Conservation (phyloP, 148 eudicot species). For the Amaranthus cruentus region DNA sequence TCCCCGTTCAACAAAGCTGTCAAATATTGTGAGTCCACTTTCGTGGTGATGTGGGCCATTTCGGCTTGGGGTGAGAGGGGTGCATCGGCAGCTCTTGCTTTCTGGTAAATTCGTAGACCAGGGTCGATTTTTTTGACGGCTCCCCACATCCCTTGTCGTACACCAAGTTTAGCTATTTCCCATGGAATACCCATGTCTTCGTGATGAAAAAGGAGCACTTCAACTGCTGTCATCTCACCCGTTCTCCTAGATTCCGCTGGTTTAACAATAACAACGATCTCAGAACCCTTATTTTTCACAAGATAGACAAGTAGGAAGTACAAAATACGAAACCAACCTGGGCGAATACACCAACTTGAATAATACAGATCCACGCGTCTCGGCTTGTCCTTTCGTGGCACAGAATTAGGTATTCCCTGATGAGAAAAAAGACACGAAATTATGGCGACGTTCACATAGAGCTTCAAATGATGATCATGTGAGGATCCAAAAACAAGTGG, state of each 20-base stretch:
- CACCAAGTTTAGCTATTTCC: constrained; percentile 87
- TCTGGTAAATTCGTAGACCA: constrained; percentile 75
- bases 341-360: constrained; percentile 92
- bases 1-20: constrained; percentile 33
- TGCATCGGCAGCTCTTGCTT: constrained; percentile 48
- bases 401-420: constrained; percentile 76
- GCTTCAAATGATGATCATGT: constrained; percentile 3
- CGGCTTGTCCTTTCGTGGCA: constrained; percentile 73
- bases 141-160: constrained; percentile 97
- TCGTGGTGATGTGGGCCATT: constrained; percentile 71
- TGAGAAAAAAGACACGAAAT: constrained; percentile 4
- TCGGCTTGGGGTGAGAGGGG: constrained; percentile 48
- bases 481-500: neutral
- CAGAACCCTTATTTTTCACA: constrained; percentile 1
- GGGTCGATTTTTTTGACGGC: constrained; percentile 82
- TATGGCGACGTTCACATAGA: neutral
- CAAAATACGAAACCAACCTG: constrained; percentile 43
- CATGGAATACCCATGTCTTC: constrained; percentile 99
- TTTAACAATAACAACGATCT: constrained; percentile 4
- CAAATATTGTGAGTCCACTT: constrained; percentile 49
- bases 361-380: constrained; percentile 89
- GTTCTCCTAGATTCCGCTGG: constrained; percentile 60
- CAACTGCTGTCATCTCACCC: constrained; percentile 68
- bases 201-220: constrained; percentile 83
- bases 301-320: neutral